Evolutionary conservation across 768 basidiomycete species (phyloP), one percentile per base, ranked within the genome.

Genomic region (Pulveroboletus sp.): DNA sequence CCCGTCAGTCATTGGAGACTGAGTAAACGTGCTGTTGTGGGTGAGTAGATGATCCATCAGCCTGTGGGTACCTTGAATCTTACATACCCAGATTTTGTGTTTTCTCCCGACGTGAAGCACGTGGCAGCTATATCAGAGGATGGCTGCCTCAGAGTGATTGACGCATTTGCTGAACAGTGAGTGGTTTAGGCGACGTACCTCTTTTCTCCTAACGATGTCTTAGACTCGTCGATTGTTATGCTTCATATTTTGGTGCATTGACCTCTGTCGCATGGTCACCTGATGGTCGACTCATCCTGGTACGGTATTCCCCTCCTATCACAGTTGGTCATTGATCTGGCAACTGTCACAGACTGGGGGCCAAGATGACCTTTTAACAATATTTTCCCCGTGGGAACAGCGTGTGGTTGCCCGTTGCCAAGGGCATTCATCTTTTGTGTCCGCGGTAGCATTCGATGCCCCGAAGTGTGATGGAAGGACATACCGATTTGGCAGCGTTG

Each of bases 251-350:
- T 61, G 95, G 94, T 14, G 78, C 90, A 2, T 64, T 99, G 30
- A 93, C 85, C 4, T 90, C 86, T 55, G 85, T 97, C 2, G 83
- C 90, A 0, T 98, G 94, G 93, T 94, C 93, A 3, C 93, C 93
- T 0, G 94, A 98, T 64, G 90, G 92, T 12, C 82, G 94, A 17
- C 97, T 95, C 63, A 86, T 99, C 40, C 69, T 96, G 51, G 92
- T 89, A 64, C 16, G 43, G 38, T 40, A 22, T 31, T 47, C 43
- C 16, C 11, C 52, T 47, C 19, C 11, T 34, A 4, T 45, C 19
- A 40, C 20, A n/a, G 37, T 36, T 22, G 13, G 20, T n/a, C 45
- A 38, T 51, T 29, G 40, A 41, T 36, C 35, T 41, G 11, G 41
- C 12, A 38, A 38, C 49, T 53, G 43, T 32, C 50, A 17, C 58